phyloP scores from a whole-genome alignment of 768 basidiomycete genomes.

The Tephrocybe sp. region DNA sequence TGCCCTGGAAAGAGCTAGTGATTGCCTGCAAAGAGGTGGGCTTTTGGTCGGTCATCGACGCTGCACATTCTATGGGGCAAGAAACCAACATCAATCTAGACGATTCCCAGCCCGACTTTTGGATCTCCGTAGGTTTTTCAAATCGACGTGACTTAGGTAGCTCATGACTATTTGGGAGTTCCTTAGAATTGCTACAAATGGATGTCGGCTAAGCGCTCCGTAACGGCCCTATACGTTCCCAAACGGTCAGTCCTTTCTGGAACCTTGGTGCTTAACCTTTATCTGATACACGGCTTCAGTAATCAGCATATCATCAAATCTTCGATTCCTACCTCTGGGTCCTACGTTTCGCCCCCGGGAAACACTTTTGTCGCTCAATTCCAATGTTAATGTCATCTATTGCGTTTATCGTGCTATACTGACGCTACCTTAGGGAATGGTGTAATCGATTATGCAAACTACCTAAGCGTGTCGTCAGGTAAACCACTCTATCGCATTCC shows the following conservation, averaged over 20 bases:
- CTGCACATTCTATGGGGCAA: constrained; percentile 2
- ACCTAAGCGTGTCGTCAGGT: not conserved
- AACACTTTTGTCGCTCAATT: not conserved
- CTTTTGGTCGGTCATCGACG: constrained; percentile 54
- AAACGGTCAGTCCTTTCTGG: not conserved
- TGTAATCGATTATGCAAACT: not conserved
- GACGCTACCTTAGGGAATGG: not conserved
- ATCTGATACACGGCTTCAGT: not conserved
- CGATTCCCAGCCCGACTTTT: not conserved
- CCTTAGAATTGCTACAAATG: constrained; percentile 2
- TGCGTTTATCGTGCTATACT: not conserved
- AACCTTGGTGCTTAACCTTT: not conserved
- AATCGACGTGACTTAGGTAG: not conserved
- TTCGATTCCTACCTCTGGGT: constrained; percentile 2
- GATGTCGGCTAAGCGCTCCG: constrained; percentile 2
- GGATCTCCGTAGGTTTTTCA: not conserved
- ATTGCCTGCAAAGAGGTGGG: constrained; percentile 61
- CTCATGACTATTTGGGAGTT: not conserved
- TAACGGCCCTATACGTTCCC: not conserved
- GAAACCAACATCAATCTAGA: not conserved
- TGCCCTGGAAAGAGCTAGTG: constrained; percentile 80
- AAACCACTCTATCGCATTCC: not conserved
- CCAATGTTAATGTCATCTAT: not conserved
- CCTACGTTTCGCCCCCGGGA: not conserved
- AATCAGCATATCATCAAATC: not conserved